Evolutionary conservation across 192 early-diverging fungal species (phyloP), one percentile per base, ranked within the genome.

Genomic region (Glomus cerebriforme): DNA sequence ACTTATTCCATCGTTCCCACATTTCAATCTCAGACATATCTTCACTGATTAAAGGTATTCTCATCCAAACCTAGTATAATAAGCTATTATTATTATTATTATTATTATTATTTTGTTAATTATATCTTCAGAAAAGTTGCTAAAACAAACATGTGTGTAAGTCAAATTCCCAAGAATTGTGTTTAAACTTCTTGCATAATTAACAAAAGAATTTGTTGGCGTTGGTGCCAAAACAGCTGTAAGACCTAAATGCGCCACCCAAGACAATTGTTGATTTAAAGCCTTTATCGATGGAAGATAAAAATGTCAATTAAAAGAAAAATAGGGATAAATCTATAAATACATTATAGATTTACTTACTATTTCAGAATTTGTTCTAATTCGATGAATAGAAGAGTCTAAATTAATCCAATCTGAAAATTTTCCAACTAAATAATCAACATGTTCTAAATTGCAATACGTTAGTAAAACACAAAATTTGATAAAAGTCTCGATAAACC

Each of bases 1-100:
- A 65, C 22, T 82, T 79, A 75, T 95, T 96, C 96, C 96, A 99
- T 37, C 81, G 77, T 64, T 86, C 77, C 97, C 97, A 99, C 10
- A 22, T 83, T 26, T 77, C 80, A 59, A 80, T 82, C 0, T 81
- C 85, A 26, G 80, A 75, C 0, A 7, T 37, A 7, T 62, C 54
- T 19, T 80, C 81, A 59, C 79, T 79, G 2, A 73, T 58, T 22
- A 89, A 34, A 4, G 85, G 86, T 15, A 93, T 82, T 19, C 87
- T 87, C 27, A 92, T 86, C 80, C 84, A 85, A 79, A 87, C 54
- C 84, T 81, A 86, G 26, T 70, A 82, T 79, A 37, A 45, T 79
- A 49, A 80, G 68, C 79, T 78, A 81, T 27, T 59, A 77, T 78
- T n/a, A n/a, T n/a, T n/a, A n/a, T n/a, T n/a, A n/a, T n/a, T n/a